A percentile compares a stretch with the other conserved stretches of the same genome.
Conservation (phyloP, 2,329 filamentous ascomycete species). For the Ceratocystis variospora region DNA sequence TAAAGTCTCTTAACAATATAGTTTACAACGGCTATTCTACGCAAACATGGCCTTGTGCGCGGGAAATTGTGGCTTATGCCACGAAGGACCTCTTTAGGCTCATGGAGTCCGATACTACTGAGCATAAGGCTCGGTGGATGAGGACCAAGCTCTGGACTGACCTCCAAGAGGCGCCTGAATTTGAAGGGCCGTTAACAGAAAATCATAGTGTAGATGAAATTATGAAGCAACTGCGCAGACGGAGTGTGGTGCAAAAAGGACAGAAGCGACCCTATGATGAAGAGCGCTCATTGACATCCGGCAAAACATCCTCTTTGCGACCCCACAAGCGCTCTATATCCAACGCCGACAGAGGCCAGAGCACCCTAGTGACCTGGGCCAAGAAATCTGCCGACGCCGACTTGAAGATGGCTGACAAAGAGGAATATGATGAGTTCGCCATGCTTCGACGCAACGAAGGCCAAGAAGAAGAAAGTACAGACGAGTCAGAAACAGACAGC, state of each 20-base stretch:
- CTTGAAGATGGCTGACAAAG: not conserved
- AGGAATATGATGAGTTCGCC: conserved; percentile 12
- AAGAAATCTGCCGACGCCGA: not conserved
- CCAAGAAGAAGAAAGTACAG: not conserved
- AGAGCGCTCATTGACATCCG: not conserved
- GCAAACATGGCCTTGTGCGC: not conserved
- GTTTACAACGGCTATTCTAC: conserved; percentile 8
- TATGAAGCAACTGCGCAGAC: conserved; percentile 11
- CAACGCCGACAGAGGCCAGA: not conserved
- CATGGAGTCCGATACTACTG: conserved; percentile 14
- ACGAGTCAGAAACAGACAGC: not conserved
- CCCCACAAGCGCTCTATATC: conserved; percentile 9
- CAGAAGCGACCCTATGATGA: conserved; percentile 15
- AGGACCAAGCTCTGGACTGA: conserved; percentile 6
- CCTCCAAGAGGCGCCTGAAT: not conserved
- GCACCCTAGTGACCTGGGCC: not conserved
- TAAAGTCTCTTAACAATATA: not conserved
- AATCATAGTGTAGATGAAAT: not conserved
- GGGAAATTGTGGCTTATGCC: conserved; percentile 7
- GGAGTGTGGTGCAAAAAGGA: not conserved
- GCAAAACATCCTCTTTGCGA: conserved; percentile 15
- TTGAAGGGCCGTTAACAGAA: not conserved
- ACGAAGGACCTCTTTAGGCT: conserved; percentile 13
- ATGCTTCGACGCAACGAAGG: conserved; percentile 8
- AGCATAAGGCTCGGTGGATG: conserved; percentile 4